phyloP scores from a whole-genome alignment of 1,284 basidiomycete genomes.

The Sanghuangporus baumii region DNA sequence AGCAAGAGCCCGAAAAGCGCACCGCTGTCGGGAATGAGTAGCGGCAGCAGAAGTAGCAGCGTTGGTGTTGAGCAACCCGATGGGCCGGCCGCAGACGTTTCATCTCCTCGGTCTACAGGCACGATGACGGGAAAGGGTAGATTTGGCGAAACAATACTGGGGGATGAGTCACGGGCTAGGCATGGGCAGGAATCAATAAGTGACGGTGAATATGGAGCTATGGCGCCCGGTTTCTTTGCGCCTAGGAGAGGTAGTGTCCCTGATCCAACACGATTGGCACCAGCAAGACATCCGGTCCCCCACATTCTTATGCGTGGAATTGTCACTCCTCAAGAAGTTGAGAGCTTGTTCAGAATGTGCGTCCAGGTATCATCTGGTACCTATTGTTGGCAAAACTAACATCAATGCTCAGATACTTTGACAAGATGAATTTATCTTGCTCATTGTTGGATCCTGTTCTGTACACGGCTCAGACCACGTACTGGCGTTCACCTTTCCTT shows the following conservation, averaged over 20 bases:
- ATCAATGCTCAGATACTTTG: constrained; percentile 52
- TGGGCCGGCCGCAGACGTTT: neutral
- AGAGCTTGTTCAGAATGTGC: constrained; percentile 75
- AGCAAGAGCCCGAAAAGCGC: constrained; percentile 29
- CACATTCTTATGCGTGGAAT: constrained; percentile 66
- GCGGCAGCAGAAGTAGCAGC: neutral
- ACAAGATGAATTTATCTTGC: constrained; percentile 67
- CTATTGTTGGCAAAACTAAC: constrained; percentile 1
- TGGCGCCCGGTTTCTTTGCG: constrained; percentile 13
- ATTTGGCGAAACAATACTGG: neutral
- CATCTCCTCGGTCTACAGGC: neutral
- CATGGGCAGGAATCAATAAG: constrained; percentile 2
- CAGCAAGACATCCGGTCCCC: constrained; percentile 48
- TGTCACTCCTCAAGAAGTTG: constrained; percentile 65
- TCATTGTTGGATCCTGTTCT: constrained; percentile 70
- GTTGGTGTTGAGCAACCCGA: neutral
- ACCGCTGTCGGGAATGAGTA: neutral
- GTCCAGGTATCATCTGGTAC: constrained; percentile 23
- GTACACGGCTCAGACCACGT: constrained; percentile 69
- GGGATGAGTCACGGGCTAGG: neutral
- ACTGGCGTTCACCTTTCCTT: constrained; percentile 70
- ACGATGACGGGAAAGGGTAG: neutral
- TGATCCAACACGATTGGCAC: constrained; percentile 26
- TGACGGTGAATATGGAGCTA: constrained; percentile 14
- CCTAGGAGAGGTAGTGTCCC: constrained; percentile 16